phyloP scores from a whole-genome alignment of 768 basidiomycete genomes.

The Boletus coccyginus region DNA sequence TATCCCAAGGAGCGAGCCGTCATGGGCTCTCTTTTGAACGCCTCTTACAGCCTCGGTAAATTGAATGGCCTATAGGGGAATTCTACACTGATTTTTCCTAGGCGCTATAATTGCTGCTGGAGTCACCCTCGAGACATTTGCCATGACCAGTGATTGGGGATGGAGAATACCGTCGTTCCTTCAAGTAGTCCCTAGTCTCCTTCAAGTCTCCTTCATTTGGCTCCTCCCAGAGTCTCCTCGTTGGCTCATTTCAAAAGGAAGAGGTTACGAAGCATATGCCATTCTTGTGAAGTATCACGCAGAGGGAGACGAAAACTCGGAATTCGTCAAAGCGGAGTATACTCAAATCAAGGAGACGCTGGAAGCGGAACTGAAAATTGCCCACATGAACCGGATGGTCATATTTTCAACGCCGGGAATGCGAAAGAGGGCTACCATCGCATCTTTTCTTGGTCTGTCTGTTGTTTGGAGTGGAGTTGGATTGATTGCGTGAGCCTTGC shows the following conservation, averaged over 20 bases:
- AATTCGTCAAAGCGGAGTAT: conserved; percentile 57
- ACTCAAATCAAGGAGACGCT: conserved; percentile 54
- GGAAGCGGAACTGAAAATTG: conserved; percentile 23
- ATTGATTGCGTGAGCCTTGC: not conserved
- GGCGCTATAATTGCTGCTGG: conserved; percentile 39
- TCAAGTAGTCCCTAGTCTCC: conserved; percentile 49
- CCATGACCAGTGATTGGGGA: conserved; percentile 36
- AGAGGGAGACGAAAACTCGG: conserved; percentile 50
- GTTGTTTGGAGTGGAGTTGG: conserved; percentile 9
- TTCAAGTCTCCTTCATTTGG: conserved; percentile 53
- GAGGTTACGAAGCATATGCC: conserved; percentile 44
- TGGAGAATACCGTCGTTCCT: conserved; percentile 35
- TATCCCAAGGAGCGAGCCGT: conserved; percentile 12
- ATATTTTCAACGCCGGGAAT: conserved; percentile 12
- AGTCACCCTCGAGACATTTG: conserved; percentile 60
- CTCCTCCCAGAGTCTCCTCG: conserved; percentile 64
- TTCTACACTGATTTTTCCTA: not conserved
- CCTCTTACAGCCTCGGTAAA: not conserved
- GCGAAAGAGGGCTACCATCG: too few relatives aligned
- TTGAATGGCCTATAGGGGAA: too few relatives aligned
- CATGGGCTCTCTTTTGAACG: not conserved
- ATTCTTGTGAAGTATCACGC: conserved; percentile 58
- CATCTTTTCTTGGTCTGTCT: conserved; percentile 15
- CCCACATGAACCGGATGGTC: not conserved
- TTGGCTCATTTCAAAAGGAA: conserved; percentile 59